Evolutionary conservation across 2,329 filamentous ascomycete species (phyloP), one percentile per base, ranked within the genome.

Genomic region (Orbilia quercus): DNA sequence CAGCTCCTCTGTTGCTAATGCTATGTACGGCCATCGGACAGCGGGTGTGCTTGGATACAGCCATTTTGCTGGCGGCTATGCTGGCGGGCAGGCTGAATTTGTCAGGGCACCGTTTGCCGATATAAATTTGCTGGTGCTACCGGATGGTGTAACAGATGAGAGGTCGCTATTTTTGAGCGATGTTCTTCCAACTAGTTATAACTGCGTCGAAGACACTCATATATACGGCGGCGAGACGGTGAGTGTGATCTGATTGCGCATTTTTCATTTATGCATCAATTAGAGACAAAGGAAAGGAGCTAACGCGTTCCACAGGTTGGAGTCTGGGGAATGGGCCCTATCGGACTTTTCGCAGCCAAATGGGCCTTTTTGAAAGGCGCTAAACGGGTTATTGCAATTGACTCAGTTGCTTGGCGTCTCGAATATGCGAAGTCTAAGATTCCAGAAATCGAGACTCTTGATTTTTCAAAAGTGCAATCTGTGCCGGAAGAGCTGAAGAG

Each of bases 1-100:
- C 80, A 82, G 87, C 44, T 95, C 91, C 79, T 88, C 85, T 0
- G 85, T 87, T 47, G 85, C 86, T 75, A 89, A 90, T 76, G 87
- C 85, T 59, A 89, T 96, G 88, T 96, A 95, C 78, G 92, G 92
- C 11, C 87, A 88, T 1, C 85, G 88, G 55, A 93, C 91, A 2
- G 85, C 90, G 0, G 92, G 87, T 78, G 83, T 84, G 81, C 85
- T 86, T 71, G 84, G 84, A 1, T 57, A 48, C 23, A 40, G 45
- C 36, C 69, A 92, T 78, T 91, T 96, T 79, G 92, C 90, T 0
- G 92, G 91, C 5, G 92, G 92, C 0, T 96, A 94, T 79, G 91
- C 91, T 0, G 91, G 92, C 53, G 92, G 92, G 0, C 92, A 96
- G 80, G 90, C 91, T 2, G 92, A 96, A 81, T 96, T 92, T 78